Evolutionary conservation across 1,139 yeast species (phyloP), one percentile per base, ranked within the genome.

Genomic region (Lodderomyces pseudojiufengensis): DNA sequence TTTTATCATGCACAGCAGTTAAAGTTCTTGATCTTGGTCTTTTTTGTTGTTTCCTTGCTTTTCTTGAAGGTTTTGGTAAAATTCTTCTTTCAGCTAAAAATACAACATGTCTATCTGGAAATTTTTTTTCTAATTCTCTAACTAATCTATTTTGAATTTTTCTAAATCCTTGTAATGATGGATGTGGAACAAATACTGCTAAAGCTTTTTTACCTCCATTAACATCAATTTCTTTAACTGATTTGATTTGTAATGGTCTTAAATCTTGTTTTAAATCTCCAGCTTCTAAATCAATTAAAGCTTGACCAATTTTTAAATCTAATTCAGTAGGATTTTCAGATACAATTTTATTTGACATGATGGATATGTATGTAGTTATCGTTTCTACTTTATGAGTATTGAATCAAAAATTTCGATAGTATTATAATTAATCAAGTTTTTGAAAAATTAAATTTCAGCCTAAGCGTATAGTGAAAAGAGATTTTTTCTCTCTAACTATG

Each of bases 1-100:
- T 78, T 74, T 88, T 87, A 78, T 92, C 97, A 75, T 92, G 98
- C 57, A 92, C 98, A 64, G 97, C 88, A 61, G 97, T 82, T 73
- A 92, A 82, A 63, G 98, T 92, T 84, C 98, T 88, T 62, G 97
- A 90, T 80, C 96, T 86, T 73, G 98, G 98, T 82, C 98, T 92
- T 92, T 92, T 90, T 80, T 92, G 98, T 61, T 73, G 76, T 72
- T 83, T 84, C 80, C 90, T 85, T 49, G 96, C 80, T 76, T 90
- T 84, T 63, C 85, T 82, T 58, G 87, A 82, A 64, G 87, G 87
- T 82, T 88, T 90, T 78, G 97, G 97, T 70, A 94, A 81, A 77
- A 92, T 92, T 80, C 97, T 90, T 81, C 98, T 88, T 80, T 92
- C 97, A 66, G 97, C 98, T 66, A 92, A 82, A 86, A 92, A 88